Base-by-base conservation (phyloP, 164 flowering plant species). In the Echeveria elegans region DNA sequence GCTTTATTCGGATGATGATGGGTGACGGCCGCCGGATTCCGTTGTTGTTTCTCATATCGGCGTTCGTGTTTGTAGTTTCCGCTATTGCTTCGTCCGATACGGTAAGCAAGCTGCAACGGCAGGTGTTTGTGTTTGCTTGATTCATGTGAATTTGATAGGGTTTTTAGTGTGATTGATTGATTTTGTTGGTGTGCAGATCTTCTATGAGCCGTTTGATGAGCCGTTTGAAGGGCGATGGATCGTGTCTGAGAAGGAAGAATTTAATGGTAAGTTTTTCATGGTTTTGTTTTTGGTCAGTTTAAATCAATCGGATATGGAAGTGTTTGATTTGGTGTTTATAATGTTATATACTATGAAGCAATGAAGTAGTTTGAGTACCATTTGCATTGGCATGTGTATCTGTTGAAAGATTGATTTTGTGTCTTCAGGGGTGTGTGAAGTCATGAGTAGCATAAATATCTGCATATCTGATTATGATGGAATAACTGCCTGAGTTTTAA, bases 201-300 rank as follows among this genome's bases (percentile, higher is more conserved):
- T 92, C 26, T 84, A 89, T 70, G 97, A 92, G 65, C 81, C 97
- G 16, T 92, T 89, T 63, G 96, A 92, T 50, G 90, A 85, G 65
- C 12, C 80, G 0, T 92, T 87, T 63, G 89, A 87, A 2, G 88
- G 88, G 5, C 73, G 89, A 2, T 92, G 96, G 97, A 75, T 85
- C 69, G 84, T 79, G 15, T 88, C 97, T 1, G 83, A 82, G 71
- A 92, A 92, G 45, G 86, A 74, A 7, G 97, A 92, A 2, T 92
- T 86, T 50, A 9, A 71, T 77, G 97, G 97, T 92, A 21, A 32
- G 24, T 36, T 24, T 11, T 26, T 28, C 38, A 19, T 21, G 21
- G 2, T n/a, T n/a, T n/a, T n/a, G n/a, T n/a, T n/a, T n/a, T n/a
- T n/a, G n/a, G n/a, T n/a, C n/a, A n/a, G n/a, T n/a, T n/a, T n/a